A percentile compares a stretch with the other conserved stretches of the same genome.
Evolutionary conservation across 192 early-diverging fungal species (phyloP).

Genomic region (Helicostylum pulchrum): DNA sequence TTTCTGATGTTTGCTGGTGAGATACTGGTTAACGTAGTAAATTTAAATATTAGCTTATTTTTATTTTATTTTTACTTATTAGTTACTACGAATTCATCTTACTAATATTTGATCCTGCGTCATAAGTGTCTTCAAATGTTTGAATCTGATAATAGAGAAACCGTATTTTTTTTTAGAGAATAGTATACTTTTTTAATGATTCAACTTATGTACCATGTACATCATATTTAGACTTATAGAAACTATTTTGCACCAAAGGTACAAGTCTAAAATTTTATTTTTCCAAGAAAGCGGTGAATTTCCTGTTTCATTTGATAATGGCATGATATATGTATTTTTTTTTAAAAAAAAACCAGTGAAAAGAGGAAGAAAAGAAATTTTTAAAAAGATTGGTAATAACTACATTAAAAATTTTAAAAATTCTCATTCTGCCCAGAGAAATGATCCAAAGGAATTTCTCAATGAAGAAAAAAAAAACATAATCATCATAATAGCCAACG

Average conservation of each 20-base stretch:
- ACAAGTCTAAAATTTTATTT: background rate
- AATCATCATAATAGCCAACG: too few species aligned
- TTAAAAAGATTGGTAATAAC: too few species aligned
- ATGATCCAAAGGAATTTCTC: too few species aligned
- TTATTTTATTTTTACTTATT: background rate
- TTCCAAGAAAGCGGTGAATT: background rate
- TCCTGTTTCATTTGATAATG: too few species aligned
- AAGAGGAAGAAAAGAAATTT: too few species aligned
- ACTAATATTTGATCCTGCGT: slow-evolving; percentile 7
- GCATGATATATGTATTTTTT: too few species aligned
- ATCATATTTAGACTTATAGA: slow-evolving; percentile 6
- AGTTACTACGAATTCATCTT: background rate
- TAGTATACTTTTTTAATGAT: too few species aligned
- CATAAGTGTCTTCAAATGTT: slow-evolving; percentile 8
- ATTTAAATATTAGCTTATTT: too few species aligned
- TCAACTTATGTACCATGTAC: slow-evolving; percentile 1
- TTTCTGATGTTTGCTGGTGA: background rate
- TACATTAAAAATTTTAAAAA: too few species aligned
- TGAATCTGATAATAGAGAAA: slow-evolving; percentile 11
- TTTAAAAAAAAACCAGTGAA: too few species aligned
- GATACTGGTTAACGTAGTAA: background rate
- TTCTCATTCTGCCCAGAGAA: too few species aligned
- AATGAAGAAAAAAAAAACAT: too few species aligned
- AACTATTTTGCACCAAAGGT: slow-evolving; percentile 12
- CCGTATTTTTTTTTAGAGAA: background rate